Evolutionary conservation across 108 stramenopile species (phyloP).

Genomic region (Nitzschia sp.): DNA sequence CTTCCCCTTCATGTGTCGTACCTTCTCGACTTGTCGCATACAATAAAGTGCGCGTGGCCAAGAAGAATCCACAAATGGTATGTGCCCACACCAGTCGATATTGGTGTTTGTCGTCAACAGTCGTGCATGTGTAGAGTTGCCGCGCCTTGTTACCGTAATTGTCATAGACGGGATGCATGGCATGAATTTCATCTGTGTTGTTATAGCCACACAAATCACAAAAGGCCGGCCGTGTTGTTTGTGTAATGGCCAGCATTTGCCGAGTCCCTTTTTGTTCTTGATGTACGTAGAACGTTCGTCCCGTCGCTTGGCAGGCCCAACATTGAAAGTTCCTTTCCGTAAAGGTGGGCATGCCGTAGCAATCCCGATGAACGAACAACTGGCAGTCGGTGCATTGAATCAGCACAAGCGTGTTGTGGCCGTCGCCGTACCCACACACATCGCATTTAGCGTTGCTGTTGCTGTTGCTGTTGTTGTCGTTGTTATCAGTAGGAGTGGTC

Average conservation of each 20-base stretch:
- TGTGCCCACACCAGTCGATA: conserved; percentile 63
- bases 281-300: conserved; percentile 10
- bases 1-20: conserved; percentile 5
- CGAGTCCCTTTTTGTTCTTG: not conserved
- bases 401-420: conserved; percentile 9
- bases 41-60: not conserved
- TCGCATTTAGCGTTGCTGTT: conserved; percentile 23
- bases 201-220: conserved; percentile 46
- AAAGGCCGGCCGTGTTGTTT: conserved; percentile 29
- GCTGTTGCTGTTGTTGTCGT: too few species aligned
- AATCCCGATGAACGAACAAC: conserved; percentile 26
- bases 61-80: conserved; percentile 43
- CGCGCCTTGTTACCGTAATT: conserved; percentile 38
- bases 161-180: conserved; percentile 62
- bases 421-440: conserved; percentile 29
- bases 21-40: conserved; percentile 9
- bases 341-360: conserved; percentile 25
- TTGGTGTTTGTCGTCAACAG: not conserved
- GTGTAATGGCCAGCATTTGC: conserved; percentile 1
- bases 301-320: conserved; percentile 27
- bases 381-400: conserved; percentile 23
- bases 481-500: too few species aligned
- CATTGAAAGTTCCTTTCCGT: conserved; percentile 21
- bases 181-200: conserved; percentile 42
- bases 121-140: conserved; percentile 30